Evolutionary conservation across 1,139 yeast species (phyloP).

Genomic region (Debaryomyces coudertii): DNA sequence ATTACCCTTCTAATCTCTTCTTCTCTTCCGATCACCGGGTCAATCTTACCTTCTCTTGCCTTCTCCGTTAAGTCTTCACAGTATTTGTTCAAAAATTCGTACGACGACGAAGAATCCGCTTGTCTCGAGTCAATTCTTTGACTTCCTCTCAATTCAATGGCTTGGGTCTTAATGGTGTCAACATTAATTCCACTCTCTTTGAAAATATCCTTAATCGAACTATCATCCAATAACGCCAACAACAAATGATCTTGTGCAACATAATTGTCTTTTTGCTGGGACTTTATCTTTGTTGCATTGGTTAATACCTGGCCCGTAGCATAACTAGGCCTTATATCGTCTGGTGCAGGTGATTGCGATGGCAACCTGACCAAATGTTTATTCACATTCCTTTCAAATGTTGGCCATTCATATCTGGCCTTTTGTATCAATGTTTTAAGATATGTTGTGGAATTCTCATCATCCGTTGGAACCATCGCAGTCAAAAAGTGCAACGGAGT

Average conservation of each 20-base stretch:
- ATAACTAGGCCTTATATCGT: slow-evolving; percentile 68
- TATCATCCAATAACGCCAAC: slow-evolving; percentile 81
- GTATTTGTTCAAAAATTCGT: slow-evolving; percentile 84
- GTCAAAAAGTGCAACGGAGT: slow-evolving; percentile 87
- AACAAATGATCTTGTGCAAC: slow-evolving; percentile 94
- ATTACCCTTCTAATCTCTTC: slow-evolving; percentile 96
- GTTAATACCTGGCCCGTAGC: slow-evolving; percentile 71
- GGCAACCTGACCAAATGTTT: slow-evolving; percentile 82
- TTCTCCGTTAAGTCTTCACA: slow-evolving; percentile 91
- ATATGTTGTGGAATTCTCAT: slow-evolving; percentile 70
- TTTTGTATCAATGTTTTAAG: slow-evolving; percentile 84
- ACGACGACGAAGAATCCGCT: slow-evolving; percentile 86
- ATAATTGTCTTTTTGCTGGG: slow-evolving; percentile 86
- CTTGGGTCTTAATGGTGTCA: slow-evolving; percentile 77
- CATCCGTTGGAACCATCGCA: slow-evolving; percentile 80
- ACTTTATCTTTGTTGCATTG: slow-evolving; percentile 72
- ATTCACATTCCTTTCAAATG: slow-evolving; percentile 79
- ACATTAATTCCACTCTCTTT: slow-evolving; percentile 71
- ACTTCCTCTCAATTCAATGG: slow-evolving; percentile 84
- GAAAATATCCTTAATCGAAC: slow-evolving; percentile 68
- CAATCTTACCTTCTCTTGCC: slow-evolving; percentile 92
- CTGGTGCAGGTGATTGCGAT: slow-evolving; percentile 85
- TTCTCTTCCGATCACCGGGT: slow-evolving; percentile 98
- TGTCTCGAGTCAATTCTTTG: slow-evolving; percentile 91
- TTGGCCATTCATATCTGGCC: slow-evolving; percentile 86